Percentiles rank a stretch among this genome's conserved stretches.
phyloP scores from a whole-genome alignment of 306 rosid genomes.

The Casuarina cunninghamiana region DNA sequence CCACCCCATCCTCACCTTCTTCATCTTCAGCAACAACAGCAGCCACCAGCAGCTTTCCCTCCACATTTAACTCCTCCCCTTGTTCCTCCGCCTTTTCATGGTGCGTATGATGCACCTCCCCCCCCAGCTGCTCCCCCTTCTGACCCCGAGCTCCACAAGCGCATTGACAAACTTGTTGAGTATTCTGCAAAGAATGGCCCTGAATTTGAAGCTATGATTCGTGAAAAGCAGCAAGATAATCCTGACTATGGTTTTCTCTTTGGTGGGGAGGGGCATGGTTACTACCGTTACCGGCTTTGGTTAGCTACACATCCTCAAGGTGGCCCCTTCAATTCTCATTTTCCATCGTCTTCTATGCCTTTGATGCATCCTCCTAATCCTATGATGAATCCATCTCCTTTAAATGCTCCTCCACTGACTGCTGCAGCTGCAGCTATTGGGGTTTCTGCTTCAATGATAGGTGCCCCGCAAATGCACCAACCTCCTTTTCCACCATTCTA shows the following conservation, averaged over 20 bases:
- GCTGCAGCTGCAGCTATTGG: constrained; percentile 41
- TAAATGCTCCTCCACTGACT: constrained; percentile 60
- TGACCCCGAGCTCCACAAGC: constrained; percentile 92
- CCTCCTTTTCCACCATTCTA: constrained; percentile 67
- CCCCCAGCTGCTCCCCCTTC: constrained; percentile 72
- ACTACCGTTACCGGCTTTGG: constrained; percentile 88
- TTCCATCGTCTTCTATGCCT: constrained; percentile 57
- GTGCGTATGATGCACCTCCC: constrained; percentile 57
- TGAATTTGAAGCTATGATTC: constrained; percentile 92
- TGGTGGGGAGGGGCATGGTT: constrained; percentile 92
- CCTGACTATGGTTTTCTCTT: constrained; percentile 88
- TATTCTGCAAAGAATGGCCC: constrained; percentile 91
- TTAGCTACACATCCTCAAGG: constrained; percentile 58
- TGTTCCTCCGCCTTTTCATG: constrained; percentile 57
- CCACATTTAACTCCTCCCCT: constrained; percentile 66
- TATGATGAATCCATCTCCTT: constrained; percentile 63
- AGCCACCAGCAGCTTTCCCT: constrained; percentile 59
- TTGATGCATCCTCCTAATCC: constrained; percentile 80
- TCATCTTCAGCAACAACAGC: constrained; percentile 79
- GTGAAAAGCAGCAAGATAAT: constrained; percentile 91
- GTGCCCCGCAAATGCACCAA: constrained; percentile 48
- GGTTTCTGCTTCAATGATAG: constrained; percentile 61
- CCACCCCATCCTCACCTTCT: constrained; percentile 63
- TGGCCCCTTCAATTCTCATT: constrained; percentile 70
- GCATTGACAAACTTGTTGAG: constrained; percentile 89